phyloP scores from a whole-genome alignment of 495 filamentous ascomycete genomes.

The Tuber magnatum region DNA sequence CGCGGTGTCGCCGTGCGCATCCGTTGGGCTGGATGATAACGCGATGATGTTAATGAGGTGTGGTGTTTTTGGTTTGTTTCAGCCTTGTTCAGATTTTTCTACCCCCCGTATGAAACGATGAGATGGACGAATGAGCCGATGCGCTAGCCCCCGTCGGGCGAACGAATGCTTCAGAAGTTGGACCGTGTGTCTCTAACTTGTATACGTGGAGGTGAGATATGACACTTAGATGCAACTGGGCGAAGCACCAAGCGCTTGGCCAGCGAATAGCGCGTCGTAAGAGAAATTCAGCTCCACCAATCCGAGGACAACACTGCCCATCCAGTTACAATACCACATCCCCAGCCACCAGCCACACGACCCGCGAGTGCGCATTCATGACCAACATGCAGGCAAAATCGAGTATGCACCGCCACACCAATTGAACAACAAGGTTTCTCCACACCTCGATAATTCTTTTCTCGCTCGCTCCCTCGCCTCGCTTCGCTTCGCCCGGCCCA shows the following conservation, averaged over 20 bases:
- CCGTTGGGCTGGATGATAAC: neutral
- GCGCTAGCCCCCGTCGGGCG: neutral
- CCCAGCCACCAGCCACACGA: neutral
- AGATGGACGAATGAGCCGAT: neutral
- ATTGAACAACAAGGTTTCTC: neutral
- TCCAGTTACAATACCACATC: neutral
- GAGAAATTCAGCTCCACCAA: neutral
- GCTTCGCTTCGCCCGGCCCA: neutral
- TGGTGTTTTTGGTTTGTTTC: neutral
- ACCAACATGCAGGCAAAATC: neutral
- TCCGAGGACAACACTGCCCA: neutral
- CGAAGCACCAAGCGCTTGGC: neutral
- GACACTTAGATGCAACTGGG: neutral
- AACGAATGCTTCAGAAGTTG: neutral
- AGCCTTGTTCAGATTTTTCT: neutral
- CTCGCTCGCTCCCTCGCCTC: neutral
- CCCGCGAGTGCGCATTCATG: neutral
- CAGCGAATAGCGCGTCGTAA: neutral
- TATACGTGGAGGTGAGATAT: slow-evolving; percentile 3
- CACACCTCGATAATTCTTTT: neutral
- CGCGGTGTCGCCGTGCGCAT: neutral
- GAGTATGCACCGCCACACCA: neutral
- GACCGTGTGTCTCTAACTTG: neutral
- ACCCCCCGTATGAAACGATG: neutral
- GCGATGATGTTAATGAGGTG: slow-evolving; percentile 2